A percentile compares a stretch with the other conserved stretches of the same genome.
Conservation (phyloP, 495 filamentous ascomycete species). For the Staphylotrichum tortipilum region DNA sequence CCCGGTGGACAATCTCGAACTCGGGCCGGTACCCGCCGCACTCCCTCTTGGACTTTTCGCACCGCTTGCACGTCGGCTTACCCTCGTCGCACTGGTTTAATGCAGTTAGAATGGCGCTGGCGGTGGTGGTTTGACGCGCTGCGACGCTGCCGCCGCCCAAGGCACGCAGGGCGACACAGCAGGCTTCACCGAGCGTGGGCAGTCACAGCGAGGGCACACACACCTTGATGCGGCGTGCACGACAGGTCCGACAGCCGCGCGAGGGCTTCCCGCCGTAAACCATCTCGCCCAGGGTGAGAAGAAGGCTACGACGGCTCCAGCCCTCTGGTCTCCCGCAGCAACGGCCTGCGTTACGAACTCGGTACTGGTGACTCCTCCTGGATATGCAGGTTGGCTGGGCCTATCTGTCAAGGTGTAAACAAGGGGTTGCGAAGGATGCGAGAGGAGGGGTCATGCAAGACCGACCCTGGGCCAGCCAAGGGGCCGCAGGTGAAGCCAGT, state of each 20-base stretch:
- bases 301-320: too few relatives aligned
- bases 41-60: constrained; percentile 52
- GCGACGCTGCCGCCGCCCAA: too few relatives aligned
- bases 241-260: constrained; percentile 62
- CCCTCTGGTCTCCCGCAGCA: background rate
- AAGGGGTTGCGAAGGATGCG: too few relatives aligned
- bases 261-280: constrained; percentile 68
- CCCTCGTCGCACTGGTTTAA: constrained; percentile 55
- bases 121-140: background rate
- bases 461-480: too few relatives aligned
- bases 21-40: constrained; percentile 61
- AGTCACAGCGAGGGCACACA: constrained; percentile 1
- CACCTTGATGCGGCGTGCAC: constrained; percentile 63
- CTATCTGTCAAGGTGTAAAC: too few relatives aligned
- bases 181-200: background rate
- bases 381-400: background rate
- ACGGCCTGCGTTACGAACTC: background rate
- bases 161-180: too few relatives aligned
- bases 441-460: too few relatives aligned
- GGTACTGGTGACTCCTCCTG: background rate
- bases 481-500: too few relatives aligned
- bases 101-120: background rate
- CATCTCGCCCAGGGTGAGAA: too few relatives aligned
- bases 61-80: constrained; percentile 58
- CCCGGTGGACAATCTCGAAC: constrained; percentile 60